These are phyloP conservation scores for Umbelopsis sp. DNA, from an alignment of 371 early-diverging fungal genomes.

Conservation along the genomic window DNA sequence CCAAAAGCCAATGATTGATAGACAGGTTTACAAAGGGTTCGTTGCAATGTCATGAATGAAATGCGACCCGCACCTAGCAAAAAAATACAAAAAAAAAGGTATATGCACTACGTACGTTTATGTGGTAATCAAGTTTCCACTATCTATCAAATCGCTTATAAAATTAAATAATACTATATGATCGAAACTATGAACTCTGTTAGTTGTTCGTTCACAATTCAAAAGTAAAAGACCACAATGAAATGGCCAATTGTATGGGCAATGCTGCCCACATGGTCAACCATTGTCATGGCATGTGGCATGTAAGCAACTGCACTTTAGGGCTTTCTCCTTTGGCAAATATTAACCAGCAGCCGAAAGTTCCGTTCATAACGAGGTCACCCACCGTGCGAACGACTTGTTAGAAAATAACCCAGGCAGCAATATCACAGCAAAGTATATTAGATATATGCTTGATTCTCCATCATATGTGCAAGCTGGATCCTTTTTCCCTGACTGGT, in stretches of 20 bases:
- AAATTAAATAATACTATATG: too few relatives aligned
- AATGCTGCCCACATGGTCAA: background rate
- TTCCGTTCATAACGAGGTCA: constrained; percentile 52
- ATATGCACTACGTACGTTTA: too few relatives aligned
- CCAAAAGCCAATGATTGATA: too few relatives aligned
- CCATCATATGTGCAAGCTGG: constrained; percentile 73
- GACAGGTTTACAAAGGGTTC: too few relatives aligned
- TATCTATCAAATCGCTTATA: too few relatives aligned
- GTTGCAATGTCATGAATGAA: too few relatives aligned
- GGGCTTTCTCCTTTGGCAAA: background rate
- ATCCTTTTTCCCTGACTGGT: constrained; percentile 89
- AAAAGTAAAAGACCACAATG: background rate
- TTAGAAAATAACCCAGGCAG: constrained; percentile 28
- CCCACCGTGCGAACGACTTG: constrained; percentile 39
- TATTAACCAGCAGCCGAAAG: constrained; percentile 22
- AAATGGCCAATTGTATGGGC: background rate
- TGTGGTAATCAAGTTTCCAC: too few relatives aligned
- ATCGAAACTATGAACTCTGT: too few relatives aligned
- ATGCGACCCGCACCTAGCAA: too few relatives aligned
- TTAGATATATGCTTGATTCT: constrained; percentile 43
- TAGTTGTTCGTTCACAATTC: background rate
- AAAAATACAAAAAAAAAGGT: too few relatives aligned
- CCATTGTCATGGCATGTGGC: background rate
- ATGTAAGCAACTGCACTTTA: constrained; percentile 6
- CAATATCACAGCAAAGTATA: constrained; percentile 33